These are phyloP conservation scores for Posidonia oceanica DNA, from an alignment of 116 monocot species.

Conservation along the genomic window DNA sequence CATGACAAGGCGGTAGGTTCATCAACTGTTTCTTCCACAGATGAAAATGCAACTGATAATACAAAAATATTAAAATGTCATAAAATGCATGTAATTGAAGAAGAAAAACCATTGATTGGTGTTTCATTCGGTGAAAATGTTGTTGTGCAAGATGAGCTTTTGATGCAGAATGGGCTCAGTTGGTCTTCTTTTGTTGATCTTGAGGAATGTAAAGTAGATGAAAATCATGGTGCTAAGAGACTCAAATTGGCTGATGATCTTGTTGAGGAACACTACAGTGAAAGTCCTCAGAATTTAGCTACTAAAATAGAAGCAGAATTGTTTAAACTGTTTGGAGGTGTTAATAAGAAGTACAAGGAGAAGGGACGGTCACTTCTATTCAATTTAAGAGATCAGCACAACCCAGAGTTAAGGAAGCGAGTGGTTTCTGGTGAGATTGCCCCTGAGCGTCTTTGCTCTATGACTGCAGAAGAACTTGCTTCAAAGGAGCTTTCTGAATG, in stretches of 20 bases:
- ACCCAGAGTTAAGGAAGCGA: conserved; percentile 69
- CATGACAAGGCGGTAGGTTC: not conserved
- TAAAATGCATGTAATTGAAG: conserved; percentile 13
- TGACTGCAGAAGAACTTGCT: conserved; percentile 94
- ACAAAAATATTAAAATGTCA: conserved; percentile 3
- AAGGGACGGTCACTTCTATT: conserved; percentile 88
- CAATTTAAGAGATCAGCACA: conserved; percentile 82
- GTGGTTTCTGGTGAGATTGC: conserved; percentile 66
- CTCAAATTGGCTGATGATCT: conserved; percentile 25
- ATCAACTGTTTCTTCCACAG: not conserved
- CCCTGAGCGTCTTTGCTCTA: conserved; percentile 72
- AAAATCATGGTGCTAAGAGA: conserved; percentile 24
- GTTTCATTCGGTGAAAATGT: conserved; percentile 9
- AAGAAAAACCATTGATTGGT: conserved; percentile 9
- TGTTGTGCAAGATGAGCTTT: conserved; percentile 66
- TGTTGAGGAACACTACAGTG: conserved; percentile 4
- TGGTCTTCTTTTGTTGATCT: conserved; percentile 45
- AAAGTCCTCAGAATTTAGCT: conserved; percentile 38
- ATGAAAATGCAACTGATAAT: conserved; percentile 1
- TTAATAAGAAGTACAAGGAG: conserved; percentile 98
- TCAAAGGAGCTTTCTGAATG: conserved; percentile 90
- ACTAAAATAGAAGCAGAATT: conserved; percentile 78
- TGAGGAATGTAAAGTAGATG: conserved; percentile 13
- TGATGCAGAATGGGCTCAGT: conserved; percentile 71
- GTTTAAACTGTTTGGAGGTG: conserved; percentile 77